Conservation (phyloP, 163 green algal species). For the Smithsoniella earleae region DNA sequence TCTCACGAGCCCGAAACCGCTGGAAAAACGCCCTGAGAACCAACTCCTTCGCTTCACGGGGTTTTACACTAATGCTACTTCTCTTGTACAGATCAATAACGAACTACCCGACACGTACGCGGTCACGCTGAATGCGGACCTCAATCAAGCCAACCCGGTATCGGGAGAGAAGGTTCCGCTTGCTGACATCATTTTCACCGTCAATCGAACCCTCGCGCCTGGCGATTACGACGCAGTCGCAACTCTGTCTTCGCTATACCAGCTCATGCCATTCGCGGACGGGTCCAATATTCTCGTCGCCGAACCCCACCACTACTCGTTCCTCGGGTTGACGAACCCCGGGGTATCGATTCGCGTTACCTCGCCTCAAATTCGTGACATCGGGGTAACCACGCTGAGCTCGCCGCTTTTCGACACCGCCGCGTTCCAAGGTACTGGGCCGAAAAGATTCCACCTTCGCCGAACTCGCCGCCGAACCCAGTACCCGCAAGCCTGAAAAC, state of each 20-base stretch:
- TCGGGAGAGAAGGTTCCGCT: neutral
- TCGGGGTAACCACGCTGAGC: neutral
- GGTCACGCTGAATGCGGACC: constrained; percentile 22
- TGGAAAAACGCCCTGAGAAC: neutral
- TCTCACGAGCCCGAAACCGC: neutral
- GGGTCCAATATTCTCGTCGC: constrained; percentile 12
- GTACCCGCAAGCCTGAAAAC: neutral
- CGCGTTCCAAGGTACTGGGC: neutral
- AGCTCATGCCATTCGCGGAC: constrained; percentile 22
- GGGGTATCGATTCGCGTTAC: neutral
- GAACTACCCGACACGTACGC: constrained; percentile 1
- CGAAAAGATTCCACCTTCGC: too few relatives aligned
- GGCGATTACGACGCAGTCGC: neutral
- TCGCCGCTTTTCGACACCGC: constrained; percentile 15
- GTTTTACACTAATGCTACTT: too few relatives aligned
- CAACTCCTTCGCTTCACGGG: too few relatives aligned
- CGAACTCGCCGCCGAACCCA: neutral
- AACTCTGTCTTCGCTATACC: constrained; percentile 14
- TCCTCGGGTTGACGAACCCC: neutral
- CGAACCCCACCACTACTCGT: neutral
- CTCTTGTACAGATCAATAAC: constrained; percentile 21
- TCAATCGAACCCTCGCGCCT: neutral
- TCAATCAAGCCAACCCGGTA: constrained; percentile 17
- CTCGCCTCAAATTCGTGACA: neutral
- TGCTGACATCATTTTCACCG: constrained; percentile 5